Evolutionary conservation across 2,329 filamentous ascomycete genomes (phyloP), one percentile per base, ranked within the genome.

Genomic region (Sporothrix globosa): DNA sequence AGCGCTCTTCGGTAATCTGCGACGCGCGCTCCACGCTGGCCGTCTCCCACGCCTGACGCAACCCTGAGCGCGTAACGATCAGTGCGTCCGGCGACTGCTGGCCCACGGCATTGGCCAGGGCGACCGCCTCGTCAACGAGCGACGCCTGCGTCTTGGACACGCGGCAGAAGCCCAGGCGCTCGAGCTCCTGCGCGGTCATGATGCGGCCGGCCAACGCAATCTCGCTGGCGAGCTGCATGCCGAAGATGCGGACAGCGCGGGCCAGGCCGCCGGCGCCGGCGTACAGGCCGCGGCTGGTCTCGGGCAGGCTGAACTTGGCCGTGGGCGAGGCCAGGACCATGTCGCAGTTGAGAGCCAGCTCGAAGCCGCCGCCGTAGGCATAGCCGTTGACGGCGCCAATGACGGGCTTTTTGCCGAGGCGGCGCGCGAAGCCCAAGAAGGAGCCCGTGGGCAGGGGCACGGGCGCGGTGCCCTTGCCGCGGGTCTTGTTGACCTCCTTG

Each of bases 81-180:
- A 95, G 86, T 52, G 90, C 85, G 79, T 95, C 92, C 1, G 92
- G 92, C 74, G 89, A 92, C 79, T 91, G 90, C 70, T 77, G 83
- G 48, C 86, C 87, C 75, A 94, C 86, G 75, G 83, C 81, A 61
- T 78, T 79, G 27, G 91, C 91, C 77, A 90, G 83, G 71, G 82
- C 79, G 44, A 93, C 75, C 34, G 91, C 90, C 27, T 71, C 70
- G 0, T 61, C 39, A 19, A 71, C 14, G 4, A 71, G 46, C 1
- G 70, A 67, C 73, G 83, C 85, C 11, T 81, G 80, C 6, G 89
- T 82, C n/a, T 89, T 84, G 34, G 80, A 76, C 0, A 77, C 80
- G 13, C 77, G 79, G 39, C 92, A 86, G 14, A 93, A 75, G 0
- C 91, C 90, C 88, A 90, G 92, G 2, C 81, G 79, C 69, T 81